Percentiles rank a stretch among this genome's conserved stretches.
phyloP scores from a whole-genome alignment of 2,329 filamentous ascomycete genomes.

The Pestalotiopsis sp. region DNA sequence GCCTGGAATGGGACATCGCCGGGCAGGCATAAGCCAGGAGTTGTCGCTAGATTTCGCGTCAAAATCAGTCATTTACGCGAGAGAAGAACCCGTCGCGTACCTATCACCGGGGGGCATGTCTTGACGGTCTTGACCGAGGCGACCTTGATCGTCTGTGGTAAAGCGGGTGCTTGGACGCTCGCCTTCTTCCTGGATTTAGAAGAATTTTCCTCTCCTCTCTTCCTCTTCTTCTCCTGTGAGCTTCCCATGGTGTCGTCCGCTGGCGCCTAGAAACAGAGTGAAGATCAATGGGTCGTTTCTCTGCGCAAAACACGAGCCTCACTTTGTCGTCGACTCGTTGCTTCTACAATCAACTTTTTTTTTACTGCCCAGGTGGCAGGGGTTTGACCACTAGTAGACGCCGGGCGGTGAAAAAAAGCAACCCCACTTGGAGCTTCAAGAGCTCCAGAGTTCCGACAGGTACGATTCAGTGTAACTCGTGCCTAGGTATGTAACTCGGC shows the following conservation, averaged over 20 bases:
- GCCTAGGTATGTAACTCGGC: neutral
- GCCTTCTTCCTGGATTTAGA: slow-evolving; percentile 53
- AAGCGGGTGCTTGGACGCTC: slow-evolving; percentile 39
- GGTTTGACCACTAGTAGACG: neutral
- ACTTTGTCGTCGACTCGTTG: neutral
- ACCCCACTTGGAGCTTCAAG: slow-evolving; percentile 5
- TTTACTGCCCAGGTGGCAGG: slow-evolving; percentile 7
- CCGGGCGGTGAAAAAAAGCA: slow-evolving; percentile 7
- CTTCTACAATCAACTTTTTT: slow-evolving; percentile 7
- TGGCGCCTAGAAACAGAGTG: neutral
- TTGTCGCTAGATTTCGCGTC: slow-evolving; percentile 31
- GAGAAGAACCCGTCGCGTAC: slow-evolving; percentile 32
- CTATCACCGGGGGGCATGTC: slow-evolving; percentile 53
- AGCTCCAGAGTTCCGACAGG: neutral
- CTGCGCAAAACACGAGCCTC: neutral
- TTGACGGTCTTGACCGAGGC: slow-evolving; percentile 45
- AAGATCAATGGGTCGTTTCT: neutral
- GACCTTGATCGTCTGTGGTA: slow-evolving; percentile 40
- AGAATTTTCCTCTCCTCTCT: slow-evolving; percentile 44
- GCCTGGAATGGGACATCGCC: slow-evolving; percentile 44
- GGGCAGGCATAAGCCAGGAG: slow-evolving; percentile 39
- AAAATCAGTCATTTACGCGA: neutral
- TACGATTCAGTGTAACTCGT: neutral
- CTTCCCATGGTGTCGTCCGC: slow-evolving; percentile 35
- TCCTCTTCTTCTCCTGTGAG: slow-evolving; percentile 51